Conservation (phyloP, 2,329 filamentous ascomycete species). For the Alternaria alternata region DNA sequence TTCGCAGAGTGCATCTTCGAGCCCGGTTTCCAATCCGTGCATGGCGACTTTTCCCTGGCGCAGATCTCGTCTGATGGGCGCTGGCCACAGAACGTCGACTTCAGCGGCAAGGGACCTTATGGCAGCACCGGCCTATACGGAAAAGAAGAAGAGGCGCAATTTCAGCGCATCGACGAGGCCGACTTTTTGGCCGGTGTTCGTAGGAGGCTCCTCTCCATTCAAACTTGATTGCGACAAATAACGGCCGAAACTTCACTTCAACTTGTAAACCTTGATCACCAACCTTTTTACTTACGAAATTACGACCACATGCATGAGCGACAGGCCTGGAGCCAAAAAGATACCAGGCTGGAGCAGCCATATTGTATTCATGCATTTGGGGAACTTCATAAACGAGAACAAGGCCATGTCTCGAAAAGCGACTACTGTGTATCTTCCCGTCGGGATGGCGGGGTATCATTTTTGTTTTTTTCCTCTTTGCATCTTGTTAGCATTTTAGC, state of each 20-base stretch:
- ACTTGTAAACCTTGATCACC: constrained; percentile 30
- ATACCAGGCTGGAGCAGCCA: constrained; percentile 43
- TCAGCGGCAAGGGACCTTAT: constrained; percentile 59
- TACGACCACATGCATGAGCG: constrained; percentile 43
- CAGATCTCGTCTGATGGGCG: constrained; percentile 51
- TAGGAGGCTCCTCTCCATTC: constrained; percentile 47
- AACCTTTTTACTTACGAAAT: constrained; percentile 31
- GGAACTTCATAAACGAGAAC: constrained; percentile 18
- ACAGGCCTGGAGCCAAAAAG: constrained; percentile 42
- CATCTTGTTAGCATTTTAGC: constrained; percentile 28
- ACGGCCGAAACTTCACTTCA: constrained; percentile 27
- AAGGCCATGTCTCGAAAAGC: constrained; percentile 18
- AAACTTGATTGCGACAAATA: constrained; percentile 40
- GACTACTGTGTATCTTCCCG: constrained; percentile 22
- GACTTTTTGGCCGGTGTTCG: constrained; percentile 51
- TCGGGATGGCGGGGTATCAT: constrained; percentile 14
- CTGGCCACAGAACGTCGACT: constrained; percentile 51
- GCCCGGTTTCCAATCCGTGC: constrained; percentile 55
- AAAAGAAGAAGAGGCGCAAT: constrained; percentile 56
- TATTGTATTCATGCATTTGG: constrained; percentile 29
- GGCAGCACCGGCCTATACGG: constrained; percentile 60
- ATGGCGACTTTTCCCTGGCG: constrained; percentile 59
- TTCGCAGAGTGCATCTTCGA: constrained; percentile 62
- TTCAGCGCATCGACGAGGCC: constrained; percentile 50
- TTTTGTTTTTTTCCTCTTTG: constrained; percentile 1